These are phyloP conservation scores for Theileria luwenshuni DNA, from an alignment of 169 alveolate genomes.

Conservation along the genomic window DNA sequence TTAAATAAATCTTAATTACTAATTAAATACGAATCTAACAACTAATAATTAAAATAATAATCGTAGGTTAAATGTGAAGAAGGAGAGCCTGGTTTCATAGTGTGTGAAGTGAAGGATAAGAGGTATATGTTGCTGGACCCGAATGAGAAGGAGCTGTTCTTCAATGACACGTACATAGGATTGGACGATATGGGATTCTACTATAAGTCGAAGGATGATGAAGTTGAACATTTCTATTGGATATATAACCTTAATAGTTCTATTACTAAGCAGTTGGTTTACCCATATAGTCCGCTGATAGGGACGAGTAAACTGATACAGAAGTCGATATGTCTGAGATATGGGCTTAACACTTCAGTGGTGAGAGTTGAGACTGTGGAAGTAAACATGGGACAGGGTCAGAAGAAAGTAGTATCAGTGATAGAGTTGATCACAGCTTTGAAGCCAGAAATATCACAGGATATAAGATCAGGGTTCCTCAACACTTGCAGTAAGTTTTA, in stretches of 20 bases:
- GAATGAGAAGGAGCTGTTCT: constrained; percentile 13
- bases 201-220: constrained; percentile 28
- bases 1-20: no score
- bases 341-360: constrained; percentile 52
- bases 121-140: constrained; percentile 23
- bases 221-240: constrained; percentile 55
- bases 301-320: constrained; percentile 55
- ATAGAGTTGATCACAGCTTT: constrained; percentile 58
- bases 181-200: constrained; percentile 63
- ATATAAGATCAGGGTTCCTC: constrained; percentile 40
- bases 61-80: constrained; percentile 43
- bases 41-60: no score
- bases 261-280: constrained; percentile 20
- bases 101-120: constrained; percentile 30
- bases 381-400: constrained; percentile 12
- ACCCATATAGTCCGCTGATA: constrained; percentile 42
- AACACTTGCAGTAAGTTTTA: constrained; percentile 60
- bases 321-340: constrained; percentile 54
- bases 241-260: constrained; percentile 38
- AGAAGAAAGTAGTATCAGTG: constrained; percentile 28
- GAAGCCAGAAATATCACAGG: constrained; percentile 53
- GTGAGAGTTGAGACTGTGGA: constrained; percentile 62
- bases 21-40: no score
- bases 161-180: constrained; percentile 59
- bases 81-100: constrained; percentile 63